Percentiles rank a stretch among this genome's conserved stretches.
phyloP scores from a whole-genome alignment of 139 green algal species.

The Micromonas pusilla region DNA sequence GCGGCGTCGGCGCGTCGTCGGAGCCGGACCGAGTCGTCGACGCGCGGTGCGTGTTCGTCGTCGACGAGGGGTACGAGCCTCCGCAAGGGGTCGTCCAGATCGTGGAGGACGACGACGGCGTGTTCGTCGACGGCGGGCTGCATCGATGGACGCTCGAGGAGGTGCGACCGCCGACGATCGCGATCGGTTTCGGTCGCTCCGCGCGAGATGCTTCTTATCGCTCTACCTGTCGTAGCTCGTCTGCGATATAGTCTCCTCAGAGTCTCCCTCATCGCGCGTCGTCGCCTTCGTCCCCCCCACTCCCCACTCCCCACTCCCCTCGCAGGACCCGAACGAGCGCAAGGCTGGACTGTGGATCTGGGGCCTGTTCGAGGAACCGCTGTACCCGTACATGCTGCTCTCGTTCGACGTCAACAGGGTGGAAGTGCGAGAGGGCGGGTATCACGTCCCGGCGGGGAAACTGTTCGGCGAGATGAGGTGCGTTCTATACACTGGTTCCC shows the following conservation, averaged over 20 bases:
- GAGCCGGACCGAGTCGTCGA: not conserved
- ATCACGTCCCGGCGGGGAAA: not conserved
- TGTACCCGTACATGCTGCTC: constrained; percentile 20
- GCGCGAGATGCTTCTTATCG: not conserved
- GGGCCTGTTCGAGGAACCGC: constrained; percentile 17
- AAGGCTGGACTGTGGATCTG: constrained; percentile 12
- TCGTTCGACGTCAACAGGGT: not conserved
- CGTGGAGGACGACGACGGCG: not conserved
- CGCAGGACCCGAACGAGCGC: constrained; percentile 8
- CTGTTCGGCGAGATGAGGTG: constrained; percentile 1
- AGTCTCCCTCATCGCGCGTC: too few species aligned
- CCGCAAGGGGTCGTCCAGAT: constrained; percentile 3
- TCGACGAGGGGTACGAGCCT: constrained; percentile 19
- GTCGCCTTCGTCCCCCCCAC: too few species aligned
- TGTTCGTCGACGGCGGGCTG: not conserved
- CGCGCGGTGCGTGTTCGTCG: not conserved
- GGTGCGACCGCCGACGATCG: not conserved
- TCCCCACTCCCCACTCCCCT: too few species aligned
- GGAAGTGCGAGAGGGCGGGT: not conserved
- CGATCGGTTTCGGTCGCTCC: not conserved
- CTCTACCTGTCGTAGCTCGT: too few species aligned
- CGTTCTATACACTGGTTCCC: too few species aligned
- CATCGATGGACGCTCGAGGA: not conserved
- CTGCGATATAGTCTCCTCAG: too few species aligned
- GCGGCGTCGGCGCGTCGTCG: too few species aligned